Base-by-base conservation (phyloP, 139 green algal genomes). In the Picochlorum sp. region DNA sequence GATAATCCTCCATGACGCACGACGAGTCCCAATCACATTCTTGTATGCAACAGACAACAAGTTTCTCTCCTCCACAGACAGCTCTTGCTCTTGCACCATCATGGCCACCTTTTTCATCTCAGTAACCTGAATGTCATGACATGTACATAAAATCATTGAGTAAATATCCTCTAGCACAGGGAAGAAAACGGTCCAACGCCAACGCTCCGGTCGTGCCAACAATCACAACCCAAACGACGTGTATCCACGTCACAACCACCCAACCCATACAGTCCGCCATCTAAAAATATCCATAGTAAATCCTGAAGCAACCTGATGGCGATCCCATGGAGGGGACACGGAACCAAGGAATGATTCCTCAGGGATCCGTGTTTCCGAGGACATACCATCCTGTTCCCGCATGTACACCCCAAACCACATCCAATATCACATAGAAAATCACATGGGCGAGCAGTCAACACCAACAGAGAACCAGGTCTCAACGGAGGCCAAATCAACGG, bases 11-110 rank as follows among this genome's bases (percentile, higher is more conserved):
- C 94, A 99, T 45, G 87, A 96, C 3, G 92, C 92, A 26, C 92
- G 79, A 34, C 92, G 82, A 5, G 92, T 88, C 21, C 91, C 92
- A 75, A 98, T 97, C 28, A 98, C 91, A 75, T 98, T 98, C 81
- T 98, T 97, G 87, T 96, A 97, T 14, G 90, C 94, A 55, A 99
- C 94, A 20, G 81, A 94, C 8, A 99, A 85, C 71, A 99, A 84
- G 80, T 98, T 98, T 58, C 93, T 85, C 83, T 98, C 93, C 83
- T 98, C 93, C 55, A 98, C 93, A 13, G 76, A 86, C 20, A 98
- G 86, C 83, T 98, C 91, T 73, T 95, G 86, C 64, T 97, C 89
- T 56, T 84, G 73, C 13, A 89, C 85, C 75, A 92, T 83, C 70
- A 86, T 78, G 18, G 87, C 85, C 10, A 98, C 86, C 78, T 95